These are phyloP conservation scores for Plasmodium vivax DNA, from an alignment of 169 alveolate species.

Conservation along the genomic window DNA sequence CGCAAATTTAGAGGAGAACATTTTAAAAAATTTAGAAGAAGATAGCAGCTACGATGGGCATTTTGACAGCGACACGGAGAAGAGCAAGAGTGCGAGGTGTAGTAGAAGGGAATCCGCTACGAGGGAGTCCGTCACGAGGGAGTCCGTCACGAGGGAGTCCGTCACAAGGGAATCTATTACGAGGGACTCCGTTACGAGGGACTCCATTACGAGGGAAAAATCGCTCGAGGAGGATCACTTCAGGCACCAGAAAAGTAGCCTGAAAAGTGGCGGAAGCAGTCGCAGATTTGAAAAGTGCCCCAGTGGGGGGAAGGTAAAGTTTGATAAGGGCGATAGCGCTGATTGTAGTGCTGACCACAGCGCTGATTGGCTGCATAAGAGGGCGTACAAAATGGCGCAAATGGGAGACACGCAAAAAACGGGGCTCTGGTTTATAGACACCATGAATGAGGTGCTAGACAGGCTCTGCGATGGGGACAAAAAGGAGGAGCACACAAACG, in stretches of 20 bases:
- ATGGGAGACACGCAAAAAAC: slow-evolving; percentile 30
- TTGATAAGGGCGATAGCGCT: background rate
- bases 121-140: no score
- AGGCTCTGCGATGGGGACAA: slow-evolving; percentile 21
- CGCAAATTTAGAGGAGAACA: slow-evolving; percentile 9
- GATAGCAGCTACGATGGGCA: background rate
- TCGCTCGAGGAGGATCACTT: background rate
- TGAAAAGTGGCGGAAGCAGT: background rate
- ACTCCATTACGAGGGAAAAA: background rate
- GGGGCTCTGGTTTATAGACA: slow-evolving; percentile 31
- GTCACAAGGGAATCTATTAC: no score
- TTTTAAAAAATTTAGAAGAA: background rate
- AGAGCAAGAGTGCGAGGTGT: background rate
- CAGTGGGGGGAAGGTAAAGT: background rate
- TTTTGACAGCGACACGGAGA: background rate
- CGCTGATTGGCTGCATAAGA: background rate
- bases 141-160: no score
- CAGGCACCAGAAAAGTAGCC: background rate
- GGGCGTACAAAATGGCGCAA: background rate
- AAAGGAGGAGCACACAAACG: background rate
- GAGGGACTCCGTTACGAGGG: no score
- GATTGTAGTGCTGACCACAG: background rate
- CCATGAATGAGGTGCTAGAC: slow-evolving; percentile 27
- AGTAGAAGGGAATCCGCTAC: background rate
- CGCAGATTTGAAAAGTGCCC: background rate